phyloP scores from a whole-genome alignment of 2,329 filamentous ascomycete genomes.

The Pseudocercospora macadamiae region DNA sequence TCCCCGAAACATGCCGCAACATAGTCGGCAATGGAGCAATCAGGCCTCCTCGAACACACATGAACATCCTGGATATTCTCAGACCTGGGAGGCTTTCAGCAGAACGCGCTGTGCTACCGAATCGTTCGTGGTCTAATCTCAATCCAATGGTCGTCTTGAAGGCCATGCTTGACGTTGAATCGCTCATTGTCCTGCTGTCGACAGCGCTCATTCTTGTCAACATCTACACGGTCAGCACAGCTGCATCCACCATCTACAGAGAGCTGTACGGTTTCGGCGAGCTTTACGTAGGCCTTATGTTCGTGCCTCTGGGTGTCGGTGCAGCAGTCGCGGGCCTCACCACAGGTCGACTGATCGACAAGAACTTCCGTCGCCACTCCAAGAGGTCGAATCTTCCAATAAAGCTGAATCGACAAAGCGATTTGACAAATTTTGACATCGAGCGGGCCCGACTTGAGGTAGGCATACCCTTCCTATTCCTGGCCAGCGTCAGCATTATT shows the following conservation, averaged over 20 bases:
- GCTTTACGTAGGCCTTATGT: conserved; percentile 30
- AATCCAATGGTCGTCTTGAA: too few species aligned
- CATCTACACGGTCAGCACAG: too few species aligned
- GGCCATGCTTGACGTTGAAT: too few species aligned
- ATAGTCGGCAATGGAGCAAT: conserved; percentile 44
- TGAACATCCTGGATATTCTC: conserved; percentile 33
- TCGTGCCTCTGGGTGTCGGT: conserved; percentile 42
- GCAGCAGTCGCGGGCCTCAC: conserved; percentile 41
- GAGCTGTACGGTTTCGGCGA: conserved; percentile 39
- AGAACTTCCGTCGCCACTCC: conserved; percentile 72
- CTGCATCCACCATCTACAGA: conserved; percentile 43
- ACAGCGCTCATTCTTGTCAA: too few species aligned
- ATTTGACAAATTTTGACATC: conserved; percentile 55
- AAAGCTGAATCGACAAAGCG: conserved; percentile 59
- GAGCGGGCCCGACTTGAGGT: conserved; percentile 48
- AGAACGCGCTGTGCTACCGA: conserved; percentile 22
- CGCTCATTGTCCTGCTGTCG: too few species aligned
- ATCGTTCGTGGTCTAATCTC: too few species aligned
- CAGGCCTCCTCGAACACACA: conserved; percentile 36
- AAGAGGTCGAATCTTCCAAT: conserved; percentile 63
- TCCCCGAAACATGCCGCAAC: conserved; percentile 45
- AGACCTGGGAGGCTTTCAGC: conserved; percentile 18
- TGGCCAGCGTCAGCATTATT: conserved; percentile 38
- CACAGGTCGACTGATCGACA: conserved; percentile 64
- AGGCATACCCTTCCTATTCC: conserved; percentile 39